Base-by-base conservation (phyloP, 176 grass and related monocot genomes). In the Chloris gayana region DNA sequence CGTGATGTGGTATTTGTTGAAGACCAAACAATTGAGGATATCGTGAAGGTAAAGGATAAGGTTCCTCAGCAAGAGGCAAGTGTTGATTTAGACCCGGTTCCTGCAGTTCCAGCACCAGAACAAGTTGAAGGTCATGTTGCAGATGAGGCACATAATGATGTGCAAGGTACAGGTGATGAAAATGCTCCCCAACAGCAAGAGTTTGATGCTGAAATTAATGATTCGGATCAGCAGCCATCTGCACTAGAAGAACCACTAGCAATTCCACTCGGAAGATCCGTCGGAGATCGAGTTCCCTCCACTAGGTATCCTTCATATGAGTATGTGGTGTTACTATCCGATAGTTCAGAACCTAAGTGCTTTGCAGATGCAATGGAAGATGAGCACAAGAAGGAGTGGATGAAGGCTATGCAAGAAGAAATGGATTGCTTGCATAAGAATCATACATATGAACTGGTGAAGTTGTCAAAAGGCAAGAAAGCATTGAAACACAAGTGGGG, bases 341-440 rank as follows among this genome's bases (percentile, higher is more conserved):
- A n/a, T n/a, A 35, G 74, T 76, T 45, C 8, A 63, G 57, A 76
- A 62, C 57, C 50, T 29, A 18, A 35, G 18, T 78, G 61, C 30
- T 65, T 65, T 65, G 10, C 2, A 35, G 26, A 78, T 35, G 75
- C 61, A 50, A 78, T 78, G 29, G 42, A 65, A 39, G 37, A 39
- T 39, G 37, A 39, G 37, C 37, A 39, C 3, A 39, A 39, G 8
- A 37, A 39, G 37, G 37, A 67, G 10, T 67, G 76, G 30, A 65
- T 18, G 22, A 53, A 79, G 14, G 45, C 63, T 67, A 79, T 79
- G 31, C 19, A 79, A 79, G 21, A 79, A 37, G 29, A 67, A 5
- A 78, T 79, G 21, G 31, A 78, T 64, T 67, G 42, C 62, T 78
- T 78, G 29, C 29, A 65, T 64, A 65, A 78, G 6, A 66, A 78